Evolutionary conservation across 179 eudicot genomes (phyloP), one percentile per base, ranked within the genome.

Genomic region (Silene noctiflora): DNA sequence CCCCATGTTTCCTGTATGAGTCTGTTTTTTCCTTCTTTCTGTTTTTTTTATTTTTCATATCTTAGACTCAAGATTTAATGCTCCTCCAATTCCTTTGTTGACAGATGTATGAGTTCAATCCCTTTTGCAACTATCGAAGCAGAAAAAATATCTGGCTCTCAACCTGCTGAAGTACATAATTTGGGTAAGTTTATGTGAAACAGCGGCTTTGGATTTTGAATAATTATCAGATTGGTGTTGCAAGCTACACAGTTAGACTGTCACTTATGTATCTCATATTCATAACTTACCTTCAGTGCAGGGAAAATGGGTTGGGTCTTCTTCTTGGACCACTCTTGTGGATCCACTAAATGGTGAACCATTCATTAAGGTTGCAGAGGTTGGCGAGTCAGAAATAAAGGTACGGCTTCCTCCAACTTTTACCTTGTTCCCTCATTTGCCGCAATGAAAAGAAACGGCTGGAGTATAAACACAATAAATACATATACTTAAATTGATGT

Each of bases 271-370:
- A 29, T 55, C 46, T 39, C 46, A 7, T 53, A 71, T 9, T 27
- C 25, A 71, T 4, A 44, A 25, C 62, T 29, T 25, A 56, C 44
- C 29, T 87, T n/a, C 78, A 95, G 99, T 93, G 80, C 91, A 95
- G 85, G 99, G 99, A 2, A 90, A 91, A 68, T 95, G 99, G 99
- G 71, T 83, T 39, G 84, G 71, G 64, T 84, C 98, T 71, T 87
- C 96, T 65, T 77, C 58, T 31, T 95, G 96, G 92, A 93, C 88
- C 76, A 95, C 96, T 24, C 72, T 93, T 74, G 83, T 83, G 29
- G 99, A 96, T 85, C 99, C 99, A 69, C 76, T 96, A 69, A 96
- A 96, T 75, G 99, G 99, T 25, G 98, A 96, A 81, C 81, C 98
- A 7, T 96, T 96, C 79, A 93, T 96, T 33, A 89, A 93, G 86